Evolutionary conservation across 345 rosid genomes (phyloP), one percentile per base, ranked within the genome.

Genomic region (Alliaria petiolata): DNA sequence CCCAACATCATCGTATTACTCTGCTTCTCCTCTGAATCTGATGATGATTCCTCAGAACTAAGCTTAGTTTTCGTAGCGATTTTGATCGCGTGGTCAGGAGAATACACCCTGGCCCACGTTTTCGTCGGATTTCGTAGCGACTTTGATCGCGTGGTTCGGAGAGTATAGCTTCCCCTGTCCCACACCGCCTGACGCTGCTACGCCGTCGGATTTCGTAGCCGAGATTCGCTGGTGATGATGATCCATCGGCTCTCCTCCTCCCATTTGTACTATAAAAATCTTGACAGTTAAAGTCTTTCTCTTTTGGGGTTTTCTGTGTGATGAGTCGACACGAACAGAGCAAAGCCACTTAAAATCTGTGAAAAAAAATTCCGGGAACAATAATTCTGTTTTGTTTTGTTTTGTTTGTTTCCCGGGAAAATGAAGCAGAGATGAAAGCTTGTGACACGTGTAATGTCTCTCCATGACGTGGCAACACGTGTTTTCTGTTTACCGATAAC

Each of bases 61-160:
- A n/a, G n/a, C n/a, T n/a, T n/a, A n/a, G n/a, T n/a, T n/a, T n/a
- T n/a, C 5, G 28, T 25, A 16, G 71, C 1, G 14, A 75, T 44
- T 62, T 69, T 76, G 79, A 76, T 63, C n/a, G 75, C 71, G 70
- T 76, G 60, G 70, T 69, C 47, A 38, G 75, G 75, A 69, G 75
- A 76, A 62, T 69, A 76, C 0, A 76, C 60, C 60, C 25, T 69
- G 79, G 16, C 59, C 75, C 70, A 76, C 65, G 26, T 36, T 45
- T 36, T 61, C 52, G 35, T 75, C 59, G 9, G 36, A 1, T 75
- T 53, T 44, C 4, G 70, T 36, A 45, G 70, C 15, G 53, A 62
- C 4, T 62, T 55, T 76, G 70, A 76, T 55, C 22, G 79, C 58
- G 38, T 76, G 45, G 70, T 69, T 7, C 3, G 79, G 79, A 45